A percentile compares a stretch with the other conserved stretches of the same genome.
Conservation (phyloP, 176 grass and related monocot genomes). For the Aegilops tauschii region DNA sequence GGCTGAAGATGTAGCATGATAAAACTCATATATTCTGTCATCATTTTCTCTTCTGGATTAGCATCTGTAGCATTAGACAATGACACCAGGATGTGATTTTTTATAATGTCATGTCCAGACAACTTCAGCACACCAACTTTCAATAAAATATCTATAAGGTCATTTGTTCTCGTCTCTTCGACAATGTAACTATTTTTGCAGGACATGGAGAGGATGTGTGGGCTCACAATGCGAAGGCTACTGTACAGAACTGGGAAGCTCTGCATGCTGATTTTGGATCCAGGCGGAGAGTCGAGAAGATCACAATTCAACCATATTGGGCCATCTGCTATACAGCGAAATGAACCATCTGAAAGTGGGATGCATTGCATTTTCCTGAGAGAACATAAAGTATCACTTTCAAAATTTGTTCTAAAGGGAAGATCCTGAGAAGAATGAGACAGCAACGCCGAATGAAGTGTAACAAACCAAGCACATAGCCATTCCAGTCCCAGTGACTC, state of each 20-base stretch:
- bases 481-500: neutral
- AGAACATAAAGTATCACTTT: slow-evolving; percentile 4
- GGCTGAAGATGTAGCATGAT: neutral
- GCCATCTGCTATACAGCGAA: slow-evolving; percentile 8
- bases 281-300: neutral
- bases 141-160: neutral
- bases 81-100: slow-evolving; percentile 6
- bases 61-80: neutral
- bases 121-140: slow-evolving; percentile 14
- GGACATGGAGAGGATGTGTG: neutral
- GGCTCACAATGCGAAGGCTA: neutral
- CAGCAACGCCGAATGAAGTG: neutral
- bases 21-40: slow-evolving; percentile 17
- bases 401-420: neutral
- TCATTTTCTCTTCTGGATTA: slow-evolving; percentile 1
- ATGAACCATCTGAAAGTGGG: slow-evolving; percentile 10
- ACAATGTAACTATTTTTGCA: neutral
- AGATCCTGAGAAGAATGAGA: neutral
- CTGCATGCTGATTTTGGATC: neutral
- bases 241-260: neutral
- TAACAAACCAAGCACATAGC: slow-evolving; percentile 14
- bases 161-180: neutral
- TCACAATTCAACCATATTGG: slow-evolving; percentile 5
- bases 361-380: slow-evolving; percentile 3
- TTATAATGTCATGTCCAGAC: slow-evolving; percentile 9